Evolutionary conservation across 106 monocot species (phyloP), one percentile per base, ranked within the genome.

Genomic region (Dendrobium huoshanense): DNA sequence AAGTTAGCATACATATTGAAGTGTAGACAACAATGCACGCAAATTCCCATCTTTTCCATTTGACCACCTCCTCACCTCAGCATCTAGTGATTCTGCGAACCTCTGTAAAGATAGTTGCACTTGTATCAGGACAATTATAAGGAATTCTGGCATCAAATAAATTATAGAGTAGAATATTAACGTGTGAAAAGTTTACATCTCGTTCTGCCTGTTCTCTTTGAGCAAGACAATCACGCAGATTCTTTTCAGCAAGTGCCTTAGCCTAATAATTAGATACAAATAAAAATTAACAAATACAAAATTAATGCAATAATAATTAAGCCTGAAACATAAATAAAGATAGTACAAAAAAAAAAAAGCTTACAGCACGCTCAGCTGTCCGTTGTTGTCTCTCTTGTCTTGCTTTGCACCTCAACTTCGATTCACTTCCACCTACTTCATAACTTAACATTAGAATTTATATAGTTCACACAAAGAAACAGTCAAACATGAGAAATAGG

Each of bases 221-320:
- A 75, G 82, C 90, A 77, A 95, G 81, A 73, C 89, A 82, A 75
- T 95, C 95, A 31, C 92, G 87, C 80, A 80, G 41, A 78, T 93
- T 93, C 91, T 95, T 95, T 88, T 95, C 92, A 47, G 90, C 87
- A 77, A 95, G 92, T 79, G 95, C 92, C 77, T 93, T 91, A 37
- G 86, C 91, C 95, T 95, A 83, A 68, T 78, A 73, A 37, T 68
- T 33, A 73, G 5, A 55, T 77, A 48, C 25, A 11, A 61, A 20
- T 55, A 51, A 37, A 16, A 47, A 24, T 76, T 18, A 13, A 1
- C 24, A 48, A 51, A 51, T 22, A 45, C 20, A 43, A 40, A 1
- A 47, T 75, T n/a, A 75, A 43, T 45, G 42, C 47, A 45, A 8
- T 65, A 24, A 65, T 19, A 75, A 41, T n/a, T 43, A 43, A 44